These are phyloP conservation scores for Psophocarpus tetragonolobus DNA, from an alignment of 306 rosid species.

Conservation along the genomic window DNA sequence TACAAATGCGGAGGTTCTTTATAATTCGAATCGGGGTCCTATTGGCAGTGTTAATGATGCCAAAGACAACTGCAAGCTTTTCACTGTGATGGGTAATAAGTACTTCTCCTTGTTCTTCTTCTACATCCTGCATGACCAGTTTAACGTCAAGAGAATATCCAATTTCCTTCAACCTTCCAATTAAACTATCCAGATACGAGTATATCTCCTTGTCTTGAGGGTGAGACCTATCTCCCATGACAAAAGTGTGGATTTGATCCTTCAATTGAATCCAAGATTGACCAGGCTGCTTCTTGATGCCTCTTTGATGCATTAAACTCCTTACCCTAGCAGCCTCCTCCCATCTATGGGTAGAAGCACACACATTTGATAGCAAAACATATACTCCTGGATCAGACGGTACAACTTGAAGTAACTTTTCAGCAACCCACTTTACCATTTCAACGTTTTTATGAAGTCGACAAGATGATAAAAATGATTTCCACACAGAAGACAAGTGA, in stretches of 20 bases:
- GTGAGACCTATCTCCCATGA: constrained; percentile 66
- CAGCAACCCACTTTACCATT: constrained; percentile 77
- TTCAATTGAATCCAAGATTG: constrained; percentile 84
- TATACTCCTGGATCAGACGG: constrained; percentile 71
- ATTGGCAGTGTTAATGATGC: constrained; percentile 50
- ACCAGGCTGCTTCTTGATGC: constrained; percentile 72
- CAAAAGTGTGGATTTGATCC: constrained; percentile 63
- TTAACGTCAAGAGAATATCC: constrained; percentile 61
- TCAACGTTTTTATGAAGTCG: constrained; percentile 62
- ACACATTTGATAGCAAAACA: constrained; percentile 69
- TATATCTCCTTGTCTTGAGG: constrained; percentile 52
- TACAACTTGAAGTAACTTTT: constrained; percentile 57
- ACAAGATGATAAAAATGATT: constrained; percentile 73
- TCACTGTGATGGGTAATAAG: constrained; percentile 75
- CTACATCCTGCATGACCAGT: constrained; percentile 70
- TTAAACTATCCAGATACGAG: constrained; percentile 54
- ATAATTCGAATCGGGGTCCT: constrained; percentile 63
- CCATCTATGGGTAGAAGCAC: constrained; percentile 61
- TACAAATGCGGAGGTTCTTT: constrained; percentile 74
- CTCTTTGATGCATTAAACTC: constrained; percentile 68
- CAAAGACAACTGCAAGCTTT: constrained; percentile 67
- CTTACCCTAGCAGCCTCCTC: constrained; percentile 72
- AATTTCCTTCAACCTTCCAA: constrained; percentile 70
- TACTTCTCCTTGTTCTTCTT: constrained; percentile 77
- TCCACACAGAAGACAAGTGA: constrained; percentile 71